Evolutionary conservation across 2,329 filamentous ascomycete species (phyloP).

Genomic region (Venturia pyrina): DNA sequence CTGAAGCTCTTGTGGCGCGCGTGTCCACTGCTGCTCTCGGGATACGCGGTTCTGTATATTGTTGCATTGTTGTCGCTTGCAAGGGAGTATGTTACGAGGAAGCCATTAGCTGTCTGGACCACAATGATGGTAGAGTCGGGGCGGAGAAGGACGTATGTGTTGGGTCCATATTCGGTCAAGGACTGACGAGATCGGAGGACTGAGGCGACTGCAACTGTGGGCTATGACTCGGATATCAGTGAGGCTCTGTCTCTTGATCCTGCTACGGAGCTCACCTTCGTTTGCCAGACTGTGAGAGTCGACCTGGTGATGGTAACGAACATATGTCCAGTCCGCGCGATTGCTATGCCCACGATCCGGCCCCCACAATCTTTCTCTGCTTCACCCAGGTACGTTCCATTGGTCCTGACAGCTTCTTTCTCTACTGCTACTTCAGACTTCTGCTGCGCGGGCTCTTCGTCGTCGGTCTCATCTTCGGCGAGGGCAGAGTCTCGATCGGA

Average conservation of each 20-base stretch:
- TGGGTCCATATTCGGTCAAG: conserved; percentile 71
- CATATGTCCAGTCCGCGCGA: conserved; percentile 68
- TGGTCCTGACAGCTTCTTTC: conserved; percentile 12
- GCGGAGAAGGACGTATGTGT: conserved; percentile 73
- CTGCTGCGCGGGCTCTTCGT: neutral
- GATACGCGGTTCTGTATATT: conserved; percentile 77
- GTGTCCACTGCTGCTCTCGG: conserved; percentile 37
- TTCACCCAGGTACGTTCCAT: conserved; percentile 20
- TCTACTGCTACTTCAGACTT: conserved; percentile 1
- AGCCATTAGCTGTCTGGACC: conserved; percentile 75
- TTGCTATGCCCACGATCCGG: conserved; percentile 64
- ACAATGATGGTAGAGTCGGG: conserved; percentile 90
- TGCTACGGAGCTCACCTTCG: conserved; percentile 53
- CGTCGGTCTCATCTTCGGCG: neutral
- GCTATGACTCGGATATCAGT: conserved; percentile 41
- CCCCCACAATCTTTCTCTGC: conserved; percentile 33
- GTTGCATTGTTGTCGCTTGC: conserved; percentile 72
- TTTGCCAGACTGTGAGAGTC: conserved; percentile 92
- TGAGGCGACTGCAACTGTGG: conserved; percentile 77
- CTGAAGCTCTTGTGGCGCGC: conserved; percentile 39
- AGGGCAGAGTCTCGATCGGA: neutral
- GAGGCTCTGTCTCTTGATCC: neutral
- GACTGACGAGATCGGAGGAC: conserved; percentile 75
- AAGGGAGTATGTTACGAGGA: conserved; percentile 88
- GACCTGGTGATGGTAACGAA: conserved; percentile 83